Evolutionary conservation across 2,329 filamentous ascomycete species (phyloP), one percentile per base, ranked within the genome.

Genomic region (Verticillium klebahnii): DNA sequence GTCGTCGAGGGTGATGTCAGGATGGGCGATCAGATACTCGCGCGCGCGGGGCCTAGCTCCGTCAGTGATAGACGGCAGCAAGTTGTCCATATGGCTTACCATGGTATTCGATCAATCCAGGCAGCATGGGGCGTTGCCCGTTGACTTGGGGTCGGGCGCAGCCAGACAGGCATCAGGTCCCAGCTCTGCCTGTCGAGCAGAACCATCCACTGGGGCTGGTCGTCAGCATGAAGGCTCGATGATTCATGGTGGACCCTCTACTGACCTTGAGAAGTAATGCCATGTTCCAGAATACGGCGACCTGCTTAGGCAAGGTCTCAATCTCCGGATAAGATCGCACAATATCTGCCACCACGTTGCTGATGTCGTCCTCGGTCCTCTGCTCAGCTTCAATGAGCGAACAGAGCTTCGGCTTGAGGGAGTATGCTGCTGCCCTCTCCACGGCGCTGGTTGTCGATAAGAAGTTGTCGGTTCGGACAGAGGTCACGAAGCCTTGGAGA

Each of bases 41-140:
- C 71, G 65, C 0, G 66, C 70, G 19, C 65, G 64, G 4, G 71
- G 71, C 71, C 70, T 72, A 36, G 11, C 32, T 34, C 9, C 31
- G 36, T 61, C 19, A 58, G 23, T 32, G 34, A 39, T 32, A 3
- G 17, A 11, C 11, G 5, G 5, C 3, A 3, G 12, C 34, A 19
- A 25, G 12, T 23, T 25, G 23, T 9, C 9, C n/a, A 19, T 23
- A 32, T 1, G 19, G 34, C 65, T 34, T 50, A 71, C 69, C 71
- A 73, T 15, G 71, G 70, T 54, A 73, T 70, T 2, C 71, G 67
- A 57, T 73, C 71, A 40, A 73, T 70, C 71, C 71, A 73, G 1
- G 70, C 70, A 9, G 70, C 68, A 50, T 73, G 71, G 12, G 67
- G 66, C 11, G 63, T 67, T 14, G 65, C 63, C 7, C 72, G 61